Percentiles rank a stretch among this genome's conserved stretches.
These are phyloP conservation scores for Ceratobasidium sp. DNA, from an alignment of 1,284 basidiomycete species.

Conservation along the genomic window DNA sequence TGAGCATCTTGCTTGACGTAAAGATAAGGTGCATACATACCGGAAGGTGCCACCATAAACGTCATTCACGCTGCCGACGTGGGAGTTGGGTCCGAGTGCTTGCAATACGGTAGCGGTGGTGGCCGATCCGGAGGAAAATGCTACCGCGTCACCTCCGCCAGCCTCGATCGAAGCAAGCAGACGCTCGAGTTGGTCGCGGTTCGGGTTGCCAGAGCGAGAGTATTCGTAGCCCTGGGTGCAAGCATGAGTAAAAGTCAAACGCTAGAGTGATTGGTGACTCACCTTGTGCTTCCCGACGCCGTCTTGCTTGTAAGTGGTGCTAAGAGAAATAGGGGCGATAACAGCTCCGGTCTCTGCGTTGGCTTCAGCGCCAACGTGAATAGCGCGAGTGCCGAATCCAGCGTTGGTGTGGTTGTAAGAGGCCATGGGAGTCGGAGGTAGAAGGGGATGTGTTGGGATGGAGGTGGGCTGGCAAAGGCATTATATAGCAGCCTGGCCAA, in stretches of 20 bases:
- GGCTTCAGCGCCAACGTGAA: slow-evolving; percentile 90
- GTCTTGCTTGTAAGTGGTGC: slow-evolving; percentile 92
- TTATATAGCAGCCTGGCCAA: not conserved
- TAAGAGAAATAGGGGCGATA: slow-evolving; percentile 89
- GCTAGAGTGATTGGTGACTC: slow-evolving; percentile 48
- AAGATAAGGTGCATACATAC: slow-evolving; percentile 60
- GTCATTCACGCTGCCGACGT: slow-evolving; percentile 89
- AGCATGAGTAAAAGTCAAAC: not conserved
- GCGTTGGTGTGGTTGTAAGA: slow-evolving; percentile 1
- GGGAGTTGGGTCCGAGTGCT: slow-evolving; percentile 78
- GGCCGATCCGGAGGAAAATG: slow-evolving; percentile 63
- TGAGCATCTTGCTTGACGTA: not conserved
- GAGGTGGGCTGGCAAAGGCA: not conserved
- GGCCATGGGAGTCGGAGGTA: not conserved
- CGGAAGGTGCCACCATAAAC: slow-evolving; percentile 95
- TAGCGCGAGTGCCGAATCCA: slow-evolving; percentile 41
- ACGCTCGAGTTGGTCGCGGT: slow-evolving; percentile 80
- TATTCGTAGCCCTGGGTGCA: slow-evolving; percentile 81
- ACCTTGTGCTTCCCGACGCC: slow-evolving; percentile 87
- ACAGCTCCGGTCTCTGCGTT: slow-evolving; percentile 85
- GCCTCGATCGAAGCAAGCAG: slow-evolving; percentile 78
- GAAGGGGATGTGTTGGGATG: not conserved
- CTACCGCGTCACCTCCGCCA: slow-evolving; percentile 78
- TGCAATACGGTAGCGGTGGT: slow-evolving; percentile 86
- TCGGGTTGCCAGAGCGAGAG: slow-evolving; percentile 91